Base-by-base conservation (phyloP, 2,329 filamentous ascomycete genomes). In the Pseudocercospora crystallina region DNA sequence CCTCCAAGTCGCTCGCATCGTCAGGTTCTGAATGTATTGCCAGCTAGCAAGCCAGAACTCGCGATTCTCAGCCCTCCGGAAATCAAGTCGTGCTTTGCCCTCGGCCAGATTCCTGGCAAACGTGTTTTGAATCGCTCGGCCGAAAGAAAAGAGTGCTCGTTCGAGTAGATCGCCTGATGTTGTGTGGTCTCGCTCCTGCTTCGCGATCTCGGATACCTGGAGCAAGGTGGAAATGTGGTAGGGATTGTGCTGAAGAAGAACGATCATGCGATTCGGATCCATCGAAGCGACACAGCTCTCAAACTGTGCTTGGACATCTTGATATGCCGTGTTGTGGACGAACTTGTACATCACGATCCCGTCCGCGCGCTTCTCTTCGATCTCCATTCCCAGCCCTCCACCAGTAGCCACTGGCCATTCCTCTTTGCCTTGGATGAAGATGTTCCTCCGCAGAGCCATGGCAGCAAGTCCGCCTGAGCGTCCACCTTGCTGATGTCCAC, bases 181-280 rank as follows among this genome's bases (percentile, higher is more conserved):
- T 1, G 91, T 83, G 67, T 90, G 86, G 65, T 97, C 94, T 46
- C 90, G 84, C 65, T 96, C 90, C 59, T 96, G 88, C 67, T 94
- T 92, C 10, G 90, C 90, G 43, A 97, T 87, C 67, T 90, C 89
- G 55, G 89, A 95, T 26, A 95, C 90, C 67, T 96, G 91, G 15
- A 97, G 83, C n/a, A 97, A 80, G 2, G 89, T 91, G 1, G 90
- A 94, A 59, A 97, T 86, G 67, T 97, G 91, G 68, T 96, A 97
- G 3, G 92, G 88, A 62, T 90, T 84, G 60, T 78, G 76, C 55
- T 83, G 80, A 2, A 97, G 76, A 44, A 94, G 81, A 32, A 84
- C 75, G 36, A 97, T 84, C 73, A 99, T 81, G 47, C 85, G 80
- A 70, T 95, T 86, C 3, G 90, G 89, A 63, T 96, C 88, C 79